Evolutionary conservation across 2,329 filamentous ascomycete species (phyloP).

Genomic region (Chaetothyriales sp.): DNA sequence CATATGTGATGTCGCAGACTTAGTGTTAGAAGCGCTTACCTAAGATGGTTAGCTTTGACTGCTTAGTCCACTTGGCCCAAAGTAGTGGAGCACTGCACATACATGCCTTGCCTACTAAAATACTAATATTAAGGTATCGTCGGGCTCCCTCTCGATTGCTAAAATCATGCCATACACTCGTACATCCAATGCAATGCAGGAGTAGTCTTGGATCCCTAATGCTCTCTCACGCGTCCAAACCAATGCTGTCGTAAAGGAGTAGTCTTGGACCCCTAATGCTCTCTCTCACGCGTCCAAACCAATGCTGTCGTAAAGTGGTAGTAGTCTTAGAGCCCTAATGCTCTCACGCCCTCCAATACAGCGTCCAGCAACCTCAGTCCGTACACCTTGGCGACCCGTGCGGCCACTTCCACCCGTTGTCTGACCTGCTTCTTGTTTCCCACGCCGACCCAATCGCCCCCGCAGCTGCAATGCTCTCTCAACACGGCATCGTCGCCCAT

Average conservation of each 20-base stretch:
- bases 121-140: no score
- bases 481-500: constrained; percentile 64
- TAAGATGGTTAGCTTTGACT: neutral
- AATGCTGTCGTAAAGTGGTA: constrained; percentile 5
- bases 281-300: neutral
- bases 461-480: constrained; percentile 91
- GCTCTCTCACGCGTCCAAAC: no score
- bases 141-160: no score
- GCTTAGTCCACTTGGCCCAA: neutral
- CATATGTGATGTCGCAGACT: no score
- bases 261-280: constrained; percentile 35
- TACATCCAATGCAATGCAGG: neutral
- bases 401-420: constrained; percentile 54
- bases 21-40: neutral
- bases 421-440: constrained; percentile 53
- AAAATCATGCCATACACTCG: neutral
- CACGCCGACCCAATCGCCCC: constrained; percentile 67
- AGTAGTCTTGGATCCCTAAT: no score
- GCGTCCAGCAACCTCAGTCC: constrained; percentile 66
- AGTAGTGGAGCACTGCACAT: neutral
- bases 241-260: constrained; percentile 7
- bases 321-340: constrained; percentile 35
- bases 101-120: neutral
- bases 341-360: constrained; percentile 47
- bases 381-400: constrained; percentile 64